These are phyloP conservation scores for Calonectria ilicicola DNA, from an alignment of 2,329 filamentous ascomycete species.

Conservation along the genomic window DNA sequence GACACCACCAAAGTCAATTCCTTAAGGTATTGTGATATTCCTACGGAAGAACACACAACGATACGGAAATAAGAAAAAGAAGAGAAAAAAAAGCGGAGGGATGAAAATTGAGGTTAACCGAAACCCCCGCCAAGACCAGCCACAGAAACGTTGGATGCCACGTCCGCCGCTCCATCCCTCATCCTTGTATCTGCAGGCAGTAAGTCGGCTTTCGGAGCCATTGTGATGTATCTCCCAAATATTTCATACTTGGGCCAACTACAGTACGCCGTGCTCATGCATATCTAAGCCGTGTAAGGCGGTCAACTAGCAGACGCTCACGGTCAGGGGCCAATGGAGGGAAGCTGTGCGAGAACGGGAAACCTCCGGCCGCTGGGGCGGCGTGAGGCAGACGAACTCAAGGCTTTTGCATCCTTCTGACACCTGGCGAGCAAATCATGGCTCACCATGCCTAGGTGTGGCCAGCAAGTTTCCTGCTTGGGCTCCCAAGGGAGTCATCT, in stretches of 20 bases:
- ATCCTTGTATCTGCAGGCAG: conserved; percentile 16
- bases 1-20: neutral
- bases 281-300: neutral
- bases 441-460: neutral
- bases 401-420: neutral
- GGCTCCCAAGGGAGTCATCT: conserved; percentile 17
- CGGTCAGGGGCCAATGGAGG: neutral
- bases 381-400: neutral
- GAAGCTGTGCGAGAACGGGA: neutral
- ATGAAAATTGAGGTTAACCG: neutral
- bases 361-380: neutral
- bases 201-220: neutral
- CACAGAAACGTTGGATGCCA: conserved; percentile 18
- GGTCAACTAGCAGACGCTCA: conserved; percentile 10
- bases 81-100: neutral
- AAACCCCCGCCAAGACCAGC: conserved; percentile 8
- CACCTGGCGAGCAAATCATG: conserved; percentile 9
- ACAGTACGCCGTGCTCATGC: neutral
- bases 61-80: neutral
- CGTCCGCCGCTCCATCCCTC: conserved; percentile 15
- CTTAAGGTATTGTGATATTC: neutral
- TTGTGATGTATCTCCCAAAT: neutral
- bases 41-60: neutral
- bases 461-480: neutral
- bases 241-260: conserved; percentile 1